Evolutionary conservation across 2,329 filamentous ascomycete genomes (phyloP).

Genomic region (Talaromyces pinophilus): DNA sequence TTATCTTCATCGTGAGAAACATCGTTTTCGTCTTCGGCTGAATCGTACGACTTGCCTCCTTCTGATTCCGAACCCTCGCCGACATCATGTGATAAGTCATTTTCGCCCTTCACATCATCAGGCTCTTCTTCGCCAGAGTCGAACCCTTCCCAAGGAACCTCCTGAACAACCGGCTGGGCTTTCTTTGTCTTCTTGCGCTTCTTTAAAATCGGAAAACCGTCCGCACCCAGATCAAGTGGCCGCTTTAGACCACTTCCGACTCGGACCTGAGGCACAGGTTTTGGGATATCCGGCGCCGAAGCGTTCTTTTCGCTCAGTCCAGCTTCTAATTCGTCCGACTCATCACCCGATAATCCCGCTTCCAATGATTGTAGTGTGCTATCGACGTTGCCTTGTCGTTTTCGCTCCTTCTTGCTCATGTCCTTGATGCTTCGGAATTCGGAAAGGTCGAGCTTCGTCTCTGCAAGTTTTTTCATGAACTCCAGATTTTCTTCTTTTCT

Average conservation of each 20-base stretch:
- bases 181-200: conserved; percentile 73
- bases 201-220: conserved; percentile 77
- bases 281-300: conserved; percentile 37
- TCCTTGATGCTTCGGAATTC: conserved; percentile 75
- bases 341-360: conserved; percentile 38
- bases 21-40: conserved; percentile 33
- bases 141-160: conserved; percentile 51
- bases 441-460: conserved; percentile 77
- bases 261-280: conserved; percentile 54
- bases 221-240: conserved; percentile 75
- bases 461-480: conserved; percentile 78
- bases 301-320: conserved; percentile 25
- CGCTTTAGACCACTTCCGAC: conserved; percentile 80
- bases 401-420: conserved; percentile 60
- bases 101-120: conserved; percentile 34
- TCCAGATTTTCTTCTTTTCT: conserved; percentile 89
- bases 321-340: conserved; percentile 34
- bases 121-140: conserved; percentile 46
- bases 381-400: conserved; percentile 40
- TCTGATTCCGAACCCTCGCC: conserved; percentile 15
- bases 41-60: conserved; percentile 33
- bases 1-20: conserved; percentile 46
- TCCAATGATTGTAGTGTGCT: conserved; percentile 57
- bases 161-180: conserved; percentile 40
- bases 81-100: conserved; percentile 14